Evolutionary conservation across 2,329 filamentous ascomycete genomes (phyloP).

Genomic region (Diplodia corticola): DNA sequence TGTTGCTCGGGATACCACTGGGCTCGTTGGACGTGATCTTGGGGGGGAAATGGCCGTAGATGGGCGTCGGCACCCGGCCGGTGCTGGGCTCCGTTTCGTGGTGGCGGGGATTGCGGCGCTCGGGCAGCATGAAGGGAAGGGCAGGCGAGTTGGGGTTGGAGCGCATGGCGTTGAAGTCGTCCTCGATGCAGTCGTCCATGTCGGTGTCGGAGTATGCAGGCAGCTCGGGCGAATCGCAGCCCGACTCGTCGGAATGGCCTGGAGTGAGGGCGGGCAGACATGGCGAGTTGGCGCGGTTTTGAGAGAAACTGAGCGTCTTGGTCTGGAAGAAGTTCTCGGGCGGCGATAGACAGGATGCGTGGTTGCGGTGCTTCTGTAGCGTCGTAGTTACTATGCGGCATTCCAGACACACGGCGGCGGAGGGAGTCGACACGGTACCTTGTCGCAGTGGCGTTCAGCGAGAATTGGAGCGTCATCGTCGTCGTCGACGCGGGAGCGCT

Average conservation of each 20-base stretch:
- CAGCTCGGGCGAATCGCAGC: constrained; percentile 33
- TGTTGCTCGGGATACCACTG: neutral
- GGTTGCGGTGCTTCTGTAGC: constrained; percentile 13
- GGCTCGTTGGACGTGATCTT: constrained; percentile 9
- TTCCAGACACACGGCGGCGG: neutral
- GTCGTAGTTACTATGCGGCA: neutral
- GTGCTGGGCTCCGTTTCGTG: constrained; percentile 28
- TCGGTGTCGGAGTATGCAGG: constrained; percentile 37
- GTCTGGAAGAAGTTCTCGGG: constrained; percentile 27
- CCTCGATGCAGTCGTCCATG: constrained; percentile 36
- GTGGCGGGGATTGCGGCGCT: constrained; percentile 36
- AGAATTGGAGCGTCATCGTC: neutral
- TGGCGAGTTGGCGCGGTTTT: constrained; percentile 33
- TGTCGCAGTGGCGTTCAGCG: neutral
- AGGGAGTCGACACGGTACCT: neutral
- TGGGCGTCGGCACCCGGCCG: constrained; percentile 43
- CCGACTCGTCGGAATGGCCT: constrained; percentile 32
- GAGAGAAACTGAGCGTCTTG: constrained; percentile 28
- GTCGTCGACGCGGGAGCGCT: constrained; percentile 16
- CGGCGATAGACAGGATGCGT: constrained; percentile 24
- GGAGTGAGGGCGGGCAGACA: constrained; percentile 33
- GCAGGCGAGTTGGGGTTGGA: constrained; percentile 41
- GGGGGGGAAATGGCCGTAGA: constrained; percentile 39
- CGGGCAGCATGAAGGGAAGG: constrained; percentile 35
- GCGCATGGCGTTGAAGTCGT: constrained; percentile 33